These are phyloP conservation scores for Achaetomiella virescens DNA, from an alignment of 495 filamentous ascomycete species.

Conservation along the genomic window DNA sequence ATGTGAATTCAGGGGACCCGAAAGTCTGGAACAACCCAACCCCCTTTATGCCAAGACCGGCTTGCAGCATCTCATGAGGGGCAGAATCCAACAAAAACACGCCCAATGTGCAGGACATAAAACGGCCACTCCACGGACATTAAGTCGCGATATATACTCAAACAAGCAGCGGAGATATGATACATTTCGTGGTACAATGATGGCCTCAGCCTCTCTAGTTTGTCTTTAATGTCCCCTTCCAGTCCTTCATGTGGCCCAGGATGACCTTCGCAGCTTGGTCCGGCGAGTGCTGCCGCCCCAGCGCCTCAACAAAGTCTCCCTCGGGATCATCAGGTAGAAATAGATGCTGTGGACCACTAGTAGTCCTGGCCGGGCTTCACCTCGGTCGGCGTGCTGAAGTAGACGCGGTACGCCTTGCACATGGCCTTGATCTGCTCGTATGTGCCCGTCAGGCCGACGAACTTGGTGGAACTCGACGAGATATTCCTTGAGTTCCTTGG, in stretches of 20 bases:
- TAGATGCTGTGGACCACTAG: conserved; percentile 96
- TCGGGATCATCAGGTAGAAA: conserved; percentile 99
- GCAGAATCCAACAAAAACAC: background rate
- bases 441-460: conserved; percentile 85
- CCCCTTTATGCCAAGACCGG: background rate
- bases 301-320: conserved; percentile 94
- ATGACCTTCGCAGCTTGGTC: conserved; percentile 82
- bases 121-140: background rate
- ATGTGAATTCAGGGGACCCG: too few species aligned
- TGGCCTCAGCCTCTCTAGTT: background rate
- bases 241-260: conserved; percentile 82
- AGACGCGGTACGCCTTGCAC: conserved; percentile 93
- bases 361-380: conserved; percentile 94
- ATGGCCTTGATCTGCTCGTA: conserved; percentile 87
- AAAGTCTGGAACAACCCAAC: background rate
- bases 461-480: conserved; percentile 84
- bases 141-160: background rate
- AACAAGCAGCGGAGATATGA: conserved; percentile 11
- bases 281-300: conserved; percentile 88
- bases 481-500: conserved; percentile 75
- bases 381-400: conserved; percentile 85
- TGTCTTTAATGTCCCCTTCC: conserved; percentile 50
- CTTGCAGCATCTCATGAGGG: background rate
- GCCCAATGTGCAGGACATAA: background rate
- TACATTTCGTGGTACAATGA: conserved; percentile 8